phyloP scores from a whole-genome alignment of 345 rosid species.

The Pugionium dolabratum region DNA sequence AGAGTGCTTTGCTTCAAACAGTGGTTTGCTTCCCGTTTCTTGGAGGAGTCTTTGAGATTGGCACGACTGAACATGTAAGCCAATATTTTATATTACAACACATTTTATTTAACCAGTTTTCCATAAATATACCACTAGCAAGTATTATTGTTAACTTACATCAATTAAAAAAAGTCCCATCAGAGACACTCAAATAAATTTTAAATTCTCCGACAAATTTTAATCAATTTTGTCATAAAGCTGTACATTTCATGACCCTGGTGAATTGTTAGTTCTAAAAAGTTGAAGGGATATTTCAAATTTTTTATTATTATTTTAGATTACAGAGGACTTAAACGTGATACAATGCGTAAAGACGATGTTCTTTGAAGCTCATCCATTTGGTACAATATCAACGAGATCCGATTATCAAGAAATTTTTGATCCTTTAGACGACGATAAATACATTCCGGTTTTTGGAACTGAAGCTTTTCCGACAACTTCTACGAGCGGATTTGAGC shows the following conservation, averaged over 20 bases:
- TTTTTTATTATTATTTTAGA: constrained; percentile 43
- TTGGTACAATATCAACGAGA: constrained; percentile 36
- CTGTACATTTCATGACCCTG: background rate
- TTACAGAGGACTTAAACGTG: constrained; percentile 69
- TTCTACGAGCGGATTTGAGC: constrained; percentile 53
- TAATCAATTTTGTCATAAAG: constrained; percentile 19
- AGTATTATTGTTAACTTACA: background rate
- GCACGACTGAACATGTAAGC: constrained; percentile 77
- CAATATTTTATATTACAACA: no score
- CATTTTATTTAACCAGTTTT: no score
- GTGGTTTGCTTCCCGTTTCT: constrained; percentile 79
- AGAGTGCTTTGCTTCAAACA: constrained; percentile 87
- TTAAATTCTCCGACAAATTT: constrained; percentile 4
- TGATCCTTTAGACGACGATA: constrained; percentile 40
- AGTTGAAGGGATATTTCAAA: background rate
- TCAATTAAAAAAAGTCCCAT: constrained; percentile 7
- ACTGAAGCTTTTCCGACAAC: constrained; percentile 44
- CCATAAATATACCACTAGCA: background rate
- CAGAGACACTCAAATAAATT: background rate
- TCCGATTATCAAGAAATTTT: constrained; percentile 41
- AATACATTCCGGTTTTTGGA: constrained; percentile 45
- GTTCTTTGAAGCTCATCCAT: constrained; percentile 60
- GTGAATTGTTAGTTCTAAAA: constrained; percentile 5
- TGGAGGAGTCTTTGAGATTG: constrained; percentile 84
- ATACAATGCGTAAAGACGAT: constrained; percentile 58